These are phyloP conservation scores for Discostella stelligeroides DNA, from an alignment of 108 stramenopile species.

Conservation along the genomic window DNA sequence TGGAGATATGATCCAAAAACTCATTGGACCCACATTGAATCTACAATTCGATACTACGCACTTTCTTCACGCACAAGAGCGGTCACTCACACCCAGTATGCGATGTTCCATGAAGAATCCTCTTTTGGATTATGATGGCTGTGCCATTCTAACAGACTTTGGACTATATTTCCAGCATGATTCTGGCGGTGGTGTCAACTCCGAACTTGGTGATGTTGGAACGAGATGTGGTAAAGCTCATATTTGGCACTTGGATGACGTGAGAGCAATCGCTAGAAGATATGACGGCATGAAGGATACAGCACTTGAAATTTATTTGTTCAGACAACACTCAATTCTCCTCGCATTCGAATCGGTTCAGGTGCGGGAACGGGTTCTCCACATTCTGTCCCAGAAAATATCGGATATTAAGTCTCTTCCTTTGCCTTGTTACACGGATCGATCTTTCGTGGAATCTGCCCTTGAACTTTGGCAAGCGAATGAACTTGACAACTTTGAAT, in stretches of 20 bases:
- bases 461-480: conserved; percentile 66
- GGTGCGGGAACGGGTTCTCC: conserved; percentile 77
- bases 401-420: conserved; percentile 14
- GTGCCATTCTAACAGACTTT: conserved; percentile 63
- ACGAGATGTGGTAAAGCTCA: conserved; percentile 19
- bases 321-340: conserved; percentile 56
- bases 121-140: conserved; percentile 61
- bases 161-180: conserved; percentile 76
- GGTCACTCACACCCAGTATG: conserved; percentile 50
- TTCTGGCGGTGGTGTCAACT: not conserved
- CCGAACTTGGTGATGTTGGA: not conserved
- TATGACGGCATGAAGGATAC: conserved; percentile 79
- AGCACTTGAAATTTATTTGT: conserved; percentile 78
- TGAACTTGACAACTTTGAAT: conserved; percentile 90
- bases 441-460: conserved; percentile 72
- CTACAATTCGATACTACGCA: conserved; percentile 68
- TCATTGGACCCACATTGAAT: conserved; percentile 64
- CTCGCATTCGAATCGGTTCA: conserved; percentile 68
- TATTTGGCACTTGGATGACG: conserved; percentile 57
- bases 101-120: conserved; percentile 54
- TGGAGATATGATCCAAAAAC: conserved; percentile 43
- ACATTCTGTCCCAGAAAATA: conserved; percentile 50
- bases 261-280: conserved; percentile 71
- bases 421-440: conserved; percentile 75
- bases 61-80: conserved; percentile 70